These are phyloP conservation scores for Wickerhamiella alocasiicola DNA, from an alignment of 805 yeast species.

Conservation along the genomic window DNA sequence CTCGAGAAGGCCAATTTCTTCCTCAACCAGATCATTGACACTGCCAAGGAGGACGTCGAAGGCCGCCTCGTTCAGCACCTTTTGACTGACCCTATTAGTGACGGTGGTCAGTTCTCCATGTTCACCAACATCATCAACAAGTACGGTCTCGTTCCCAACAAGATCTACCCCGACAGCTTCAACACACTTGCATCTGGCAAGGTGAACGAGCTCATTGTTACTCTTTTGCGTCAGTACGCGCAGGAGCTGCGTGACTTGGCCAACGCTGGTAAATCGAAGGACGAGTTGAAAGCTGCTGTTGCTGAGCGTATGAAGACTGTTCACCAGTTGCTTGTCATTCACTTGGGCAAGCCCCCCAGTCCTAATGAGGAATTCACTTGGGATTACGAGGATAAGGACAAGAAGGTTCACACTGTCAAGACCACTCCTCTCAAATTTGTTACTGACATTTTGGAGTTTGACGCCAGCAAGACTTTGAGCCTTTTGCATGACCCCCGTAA, in stretches of 20 bases:
- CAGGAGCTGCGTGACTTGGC: conserved; percentile 46
- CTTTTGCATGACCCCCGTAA: conserved; percentile 77
- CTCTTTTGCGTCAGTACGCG: conserved; percentile 69
- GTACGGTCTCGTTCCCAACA: conserved; percentile 71
- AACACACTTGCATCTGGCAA: conserved; percentile 39
- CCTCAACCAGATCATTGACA: conserved; percentile 61
- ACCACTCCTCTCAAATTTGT: conserved; percentile 60
- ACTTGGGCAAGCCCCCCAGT: conserved; percentile 69
- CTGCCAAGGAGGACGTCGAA: conserved; percentile 52
- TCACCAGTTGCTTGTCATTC: conserved; percentile 51
- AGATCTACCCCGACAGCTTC: conserved; percentile 55
- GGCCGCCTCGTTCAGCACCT: conserved; percentile 59
- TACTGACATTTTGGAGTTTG: conserved; percentile 39
- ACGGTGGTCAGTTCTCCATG: conserved; percentile 88
- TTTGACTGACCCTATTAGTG: conserved; percentile 53
- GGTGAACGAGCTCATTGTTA: conserved; percentile 51
- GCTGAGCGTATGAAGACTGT: conserved; percentile 42
- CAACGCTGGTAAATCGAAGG: conserved; percentile 32
- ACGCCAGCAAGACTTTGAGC: conserved; percentile 45
- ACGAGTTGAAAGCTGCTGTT: conserved; percentile 30
- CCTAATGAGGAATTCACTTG: conserved; percentile 55
- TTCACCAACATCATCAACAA: conserved; percentile 62
- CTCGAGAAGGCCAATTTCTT: conserved; percentile 74
- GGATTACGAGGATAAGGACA: conserved; percentile 68
- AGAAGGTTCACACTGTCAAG: conserved; percentile 32